phyloP scores from a whole-genome alignment of 2,329 filamentous ascomycete species.

The Aspergillus latus region DNA sequence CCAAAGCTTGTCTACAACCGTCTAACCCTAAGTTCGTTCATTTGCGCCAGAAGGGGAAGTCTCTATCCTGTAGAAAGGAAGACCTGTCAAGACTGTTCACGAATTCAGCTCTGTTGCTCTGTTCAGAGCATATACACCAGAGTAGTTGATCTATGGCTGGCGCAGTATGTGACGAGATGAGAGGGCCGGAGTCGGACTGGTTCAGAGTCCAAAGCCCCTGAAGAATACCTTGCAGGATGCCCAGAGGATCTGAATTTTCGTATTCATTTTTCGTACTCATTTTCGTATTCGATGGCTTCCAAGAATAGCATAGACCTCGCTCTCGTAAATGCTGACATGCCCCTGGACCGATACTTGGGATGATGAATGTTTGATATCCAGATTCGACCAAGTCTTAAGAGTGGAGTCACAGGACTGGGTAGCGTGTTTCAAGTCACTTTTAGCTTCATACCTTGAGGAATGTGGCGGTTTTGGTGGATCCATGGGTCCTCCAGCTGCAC shows the following conservation, averaged over 20 bases:
- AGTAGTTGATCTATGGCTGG: too few species aligned
- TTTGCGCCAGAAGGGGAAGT: too few species aligned
- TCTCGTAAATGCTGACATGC: neutral
- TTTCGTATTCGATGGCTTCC: conserved; percentile 1
- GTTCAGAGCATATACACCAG: too few species aligned
- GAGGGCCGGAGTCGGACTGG: too few species aligned
- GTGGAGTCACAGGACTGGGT: conserved; percentile 2
- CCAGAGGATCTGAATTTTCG: neutral
- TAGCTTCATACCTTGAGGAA: conserved; percentile 34
- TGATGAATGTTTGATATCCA: neutral
- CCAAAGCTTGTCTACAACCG: neutral
- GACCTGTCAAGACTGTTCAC: too few species aligned
- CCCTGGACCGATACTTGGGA: neutral
- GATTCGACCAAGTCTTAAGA: neutral
- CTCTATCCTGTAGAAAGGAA: too few species aligned
- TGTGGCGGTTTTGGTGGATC: conserved; percentile 16
- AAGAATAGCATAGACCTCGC: conserved; percentile 5
- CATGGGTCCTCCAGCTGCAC: conserved; percentile 23
- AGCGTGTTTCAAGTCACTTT: conserved; percentile 32
- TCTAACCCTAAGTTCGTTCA: neutral
- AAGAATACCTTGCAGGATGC: neutral
- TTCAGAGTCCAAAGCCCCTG: too few species aligned
- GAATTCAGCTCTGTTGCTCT: too few species aligned
- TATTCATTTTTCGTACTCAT: neutral
- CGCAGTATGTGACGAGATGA: too few species aligned